Conservation (phyloP, 163 green algal genomes). For the Chloromonas sp. region DNA sequence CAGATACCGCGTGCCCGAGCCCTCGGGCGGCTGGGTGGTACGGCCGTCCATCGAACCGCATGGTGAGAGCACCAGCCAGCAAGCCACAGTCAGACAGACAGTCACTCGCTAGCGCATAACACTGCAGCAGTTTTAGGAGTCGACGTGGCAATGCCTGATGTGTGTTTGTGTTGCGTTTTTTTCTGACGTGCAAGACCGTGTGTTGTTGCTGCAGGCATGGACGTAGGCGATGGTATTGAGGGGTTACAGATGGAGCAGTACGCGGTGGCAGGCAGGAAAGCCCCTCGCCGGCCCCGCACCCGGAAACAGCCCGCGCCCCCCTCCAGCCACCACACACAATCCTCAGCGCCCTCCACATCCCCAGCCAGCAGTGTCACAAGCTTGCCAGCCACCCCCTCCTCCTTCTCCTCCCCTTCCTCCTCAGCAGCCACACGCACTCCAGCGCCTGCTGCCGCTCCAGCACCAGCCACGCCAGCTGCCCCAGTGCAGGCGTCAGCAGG, state of each 20-base stretch:
- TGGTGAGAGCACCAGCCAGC: conserved; percentile 9
- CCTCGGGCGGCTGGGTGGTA: conserved; percentile 40
- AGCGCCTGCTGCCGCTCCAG: neutral
- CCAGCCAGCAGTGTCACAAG: neutral
- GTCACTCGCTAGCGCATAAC: too few relatives aligned
- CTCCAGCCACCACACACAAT: neutral
- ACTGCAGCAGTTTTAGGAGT: too few relatives aligned
- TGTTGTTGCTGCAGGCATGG: conserved; percentile 27
- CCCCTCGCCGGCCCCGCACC: too few relatives aligned
- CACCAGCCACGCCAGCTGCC: neutral
- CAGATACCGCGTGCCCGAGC: conserved; percentile 40
- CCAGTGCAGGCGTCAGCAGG: neutral
- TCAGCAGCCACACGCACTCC: neutral
- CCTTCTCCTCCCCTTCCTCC: too few relatives aligned
- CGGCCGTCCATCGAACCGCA: conserved; percentile 43
- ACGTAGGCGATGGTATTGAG: conserved; percentile 42
- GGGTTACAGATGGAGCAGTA: conserved; percentile 29
- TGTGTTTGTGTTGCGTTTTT: too few relatives aligned
- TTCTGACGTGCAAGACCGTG: neutral
- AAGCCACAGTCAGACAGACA: too few relatives aligned
- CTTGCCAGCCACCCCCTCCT: neutral
- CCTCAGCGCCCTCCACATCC: neutral
- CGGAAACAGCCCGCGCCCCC: neutral
- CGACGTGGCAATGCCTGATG: too few relatives aligned
- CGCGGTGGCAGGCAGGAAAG: conserved; percentile 2